A percentile compares a stretch with the other conserved stretches of the same genome.
phyloP scores from a whole-genome alignment of 2,329 filamentous ascomycete species.

The Pestalotiopsis sp. region DNA sequence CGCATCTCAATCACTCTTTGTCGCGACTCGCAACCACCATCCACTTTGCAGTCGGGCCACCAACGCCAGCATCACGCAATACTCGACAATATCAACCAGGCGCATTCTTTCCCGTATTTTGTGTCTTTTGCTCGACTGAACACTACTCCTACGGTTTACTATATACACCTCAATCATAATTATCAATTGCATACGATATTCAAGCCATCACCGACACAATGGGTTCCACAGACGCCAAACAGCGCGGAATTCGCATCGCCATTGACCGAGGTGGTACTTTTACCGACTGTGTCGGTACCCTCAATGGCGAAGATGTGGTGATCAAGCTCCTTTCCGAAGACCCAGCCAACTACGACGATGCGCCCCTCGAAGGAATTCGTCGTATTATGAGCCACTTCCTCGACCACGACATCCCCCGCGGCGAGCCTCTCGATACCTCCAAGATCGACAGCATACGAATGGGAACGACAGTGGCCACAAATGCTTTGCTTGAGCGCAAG shows the following conservation, averaged over 20 bases:
- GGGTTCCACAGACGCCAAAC: constrained; percentile 34
- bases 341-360: constrained; percentile 87
- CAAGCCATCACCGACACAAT: constrained; percentile 26
- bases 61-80: background rate
- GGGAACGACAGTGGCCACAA: constrained; percentile 94
- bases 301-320: constrained; percentile 74
- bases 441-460: constrained; percentile 90
- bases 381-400: constrained; percentile 81
- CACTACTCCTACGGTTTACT: background rate
- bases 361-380: constrained; percentile 87
- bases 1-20: background rate
- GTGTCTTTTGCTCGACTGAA: background rate
- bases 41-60: background rate
- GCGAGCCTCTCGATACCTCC: constrained; percentile 77
- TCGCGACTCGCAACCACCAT: background rate
- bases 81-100: background rate
- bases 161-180: background rate
- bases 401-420: constrained; percentile 75
- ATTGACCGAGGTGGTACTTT: constrained; percentile 87
- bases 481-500: constrained; percentile 87
- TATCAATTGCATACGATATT: too few species aligned
- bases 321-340: constrained; percentile 92
- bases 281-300: constrained; percentile 88
- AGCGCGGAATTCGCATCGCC: constrained; percentile 72
- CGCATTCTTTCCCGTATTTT: background rate